A percentile compares a stretch with the other conserved stretches of the same genome.
phyloP scores from a whole-genome alignment of 169 alveolate genomes.

The Plasmodium vivax region DNA sequence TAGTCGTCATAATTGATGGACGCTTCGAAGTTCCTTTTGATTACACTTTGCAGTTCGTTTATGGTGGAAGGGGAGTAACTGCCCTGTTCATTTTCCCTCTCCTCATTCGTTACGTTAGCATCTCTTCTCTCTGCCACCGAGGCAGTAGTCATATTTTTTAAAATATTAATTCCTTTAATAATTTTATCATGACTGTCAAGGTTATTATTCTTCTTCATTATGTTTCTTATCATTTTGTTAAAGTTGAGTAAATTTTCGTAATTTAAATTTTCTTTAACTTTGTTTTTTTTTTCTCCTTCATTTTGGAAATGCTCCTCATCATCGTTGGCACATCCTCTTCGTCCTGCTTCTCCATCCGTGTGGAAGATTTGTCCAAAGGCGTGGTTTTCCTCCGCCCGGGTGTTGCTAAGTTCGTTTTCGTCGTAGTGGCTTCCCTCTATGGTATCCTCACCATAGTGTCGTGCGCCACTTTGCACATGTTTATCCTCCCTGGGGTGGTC shows the following conservation, averaged over 20 bases:
- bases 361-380: background rate
- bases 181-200: constrained; percentile 11
- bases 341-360: background rate
- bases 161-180: constrained; percentile 48
- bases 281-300: constrained; percentile 7
- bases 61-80: background rate
- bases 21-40: background rate
- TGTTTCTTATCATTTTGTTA: constrained; percentile 47
- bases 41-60: constrained; percentile 1
- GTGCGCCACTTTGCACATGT: background rate
- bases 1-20: constrained; percentile 36
- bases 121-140: background rate
- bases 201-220: constrained; percentile 27
- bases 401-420: background rate
- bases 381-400: background rate
- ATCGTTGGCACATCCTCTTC: background rate
- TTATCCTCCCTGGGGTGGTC: background rate
- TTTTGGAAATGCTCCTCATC: constrained; percentile 26
- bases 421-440: background rate
- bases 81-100: background rate
- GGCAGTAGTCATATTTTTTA: constrained; percentile 22
- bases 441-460: background rate
- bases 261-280: constrained; percentile 12
- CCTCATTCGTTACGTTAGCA: background rate
- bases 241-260: constrained; percentile 14